Base-by-base conservation (phyloP, 345 rosid genomes). In the Rubroshorea leprosula region DNA sequence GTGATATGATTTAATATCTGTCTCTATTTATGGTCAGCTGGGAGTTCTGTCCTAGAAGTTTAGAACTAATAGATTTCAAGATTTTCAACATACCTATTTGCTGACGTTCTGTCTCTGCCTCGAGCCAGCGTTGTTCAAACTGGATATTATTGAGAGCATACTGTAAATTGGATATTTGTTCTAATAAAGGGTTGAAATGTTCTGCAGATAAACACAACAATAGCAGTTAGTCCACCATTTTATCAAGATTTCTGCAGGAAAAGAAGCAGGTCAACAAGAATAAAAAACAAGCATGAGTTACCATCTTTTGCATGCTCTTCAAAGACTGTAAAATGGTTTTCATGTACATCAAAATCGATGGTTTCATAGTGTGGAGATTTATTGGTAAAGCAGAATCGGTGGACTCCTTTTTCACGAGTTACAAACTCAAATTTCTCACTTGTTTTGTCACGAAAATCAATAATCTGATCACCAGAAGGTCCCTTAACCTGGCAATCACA, bases 271-370 rank as follows among this genome's bases (percentile, higher is more conserved):
- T 45, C 12, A 21, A 16, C 23, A 5, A 59, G 38, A 21, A 23
- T 20, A 54, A 24, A 45, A 25, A n/a, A n/a, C n/a, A 41, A 5
- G 38, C 18, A 44, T 3, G 19, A 17, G 54, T 66, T 72, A 83
- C 94, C 89, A 56, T 86, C 85, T 73, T 83, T 86, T 26, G 87
- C 89, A 67, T 83, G 94, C 72, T 86, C 82, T n/a, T 81, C 85
- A 47, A 70, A 57, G 71, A 73, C 81, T 3, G 89, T 52, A 52
- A 77, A 86, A 54, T 86, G 85, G 57, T 80, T 83, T 51, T 79
- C 85, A 41, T 79, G 82, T 9, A 86, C 82, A 63, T 86, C 94
- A 26, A 86, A 83, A 71, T 86, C 94, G 0, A 86, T 25, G 2
- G 82, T 83, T 75, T 83, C 94, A 27, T 81, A 83, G 57, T 86